Evolutionary conservation across 176 grass and related monocot species (phyloP), one percentile per base, ranked within the genome.

Genomic region (Oryza meyeriana): DNA sequence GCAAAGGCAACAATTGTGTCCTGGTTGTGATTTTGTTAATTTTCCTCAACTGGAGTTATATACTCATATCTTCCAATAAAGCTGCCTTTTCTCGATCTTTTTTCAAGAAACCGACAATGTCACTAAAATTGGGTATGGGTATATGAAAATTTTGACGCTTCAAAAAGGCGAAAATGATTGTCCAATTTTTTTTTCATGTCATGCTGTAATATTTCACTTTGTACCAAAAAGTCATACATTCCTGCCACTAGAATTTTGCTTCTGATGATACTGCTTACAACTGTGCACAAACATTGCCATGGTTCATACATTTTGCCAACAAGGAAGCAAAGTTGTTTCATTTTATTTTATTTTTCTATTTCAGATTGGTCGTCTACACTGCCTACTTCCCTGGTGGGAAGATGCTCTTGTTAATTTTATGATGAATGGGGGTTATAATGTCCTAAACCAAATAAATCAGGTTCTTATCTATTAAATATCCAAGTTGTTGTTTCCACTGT

Each of bases 371-470:
- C 90, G 92, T 22, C 79, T 98, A 44, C 95, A 98, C 70, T 95
- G 95, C 74, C 70, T 93, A 68, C 81, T 91, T 85, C 95, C 95
- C 6, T 98, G 95, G 95, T 98, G 95, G 95, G 90, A 95, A 80
- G 92, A 95, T 86, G 88, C 90, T 73, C 91, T 90, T 10, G 88
- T 98, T 88, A 80, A 91, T 85, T 98, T 98, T 87, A 98, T 98
- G 88, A 71, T 93, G 52, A 90, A 81, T 57, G 95, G 95, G 7
- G 95, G 95, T 34, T 98, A 98, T 77, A 88, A 98, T 91, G 95
- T 98, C 83, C 27, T 85, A 65, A 69, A 86, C 75, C 81, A 89
- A 81, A 91, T 98, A 88, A 91, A 91, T 65, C 79, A 98, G 88
- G 95, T 98, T 83, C 4, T 68, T 48, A 38, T 83, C 47, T 72